Base-by-base conservation (phyloP, 179 eudicot genomes). In the Camellia oleifera region DNA sequence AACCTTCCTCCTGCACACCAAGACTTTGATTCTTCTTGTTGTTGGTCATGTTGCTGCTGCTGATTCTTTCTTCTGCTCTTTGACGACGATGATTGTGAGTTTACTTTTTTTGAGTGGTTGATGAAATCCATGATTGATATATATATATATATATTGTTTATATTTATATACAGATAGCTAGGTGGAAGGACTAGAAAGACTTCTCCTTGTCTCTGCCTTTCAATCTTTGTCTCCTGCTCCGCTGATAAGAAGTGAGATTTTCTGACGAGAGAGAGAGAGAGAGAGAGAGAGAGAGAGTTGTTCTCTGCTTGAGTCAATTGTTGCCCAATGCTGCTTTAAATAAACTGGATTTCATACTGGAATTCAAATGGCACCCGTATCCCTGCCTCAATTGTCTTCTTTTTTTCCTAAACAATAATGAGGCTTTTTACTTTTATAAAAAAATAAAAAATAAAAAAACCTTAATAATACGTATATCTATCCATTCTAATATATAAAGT, bases 1-100 rank as follows among this genome's bases (percentile, higher is more conserved):
- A 87, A 90, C 84, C 82, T 77, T 68, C 72, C 72, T 40, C 45
- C 45, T 66, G 72, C 3, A 12, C 50, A 40, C 7, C n/a, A 15
- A 7, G 72, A 44, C 23, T 45, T 46, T n/a, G 69, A 23, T 11
- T 42, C 17, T 61, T 61, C 50, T 3, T 14, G 1, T 20, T 61
- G 69, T 18, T 46, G 56, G 17, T 63, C 44, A 44, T 76, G 78
- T 26, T 75, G 69, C 23, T 61, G 69, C 56, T 60, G 57, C 44
- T 50, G 44, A 12, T 50, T 77, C 61, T 48, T 46, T 40, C 68
- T 65, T 7, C 52, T 77, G 71, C 61, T 77, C 23, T 58, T 74
- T 69, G 74, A 69, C 4, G 74, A 46, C 14, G 62, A 20, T 17
- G 79, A 65, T 40, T 72, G 14, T 0, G 72, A 61, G 79, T 45